Percentiles rank a stretch among this genome's conserved stretches.
These are phyloP conservation scores for Mycena metata DNA, from an alignment of 768 basidiomycete species.

Conservation along the genomic window DNA sequence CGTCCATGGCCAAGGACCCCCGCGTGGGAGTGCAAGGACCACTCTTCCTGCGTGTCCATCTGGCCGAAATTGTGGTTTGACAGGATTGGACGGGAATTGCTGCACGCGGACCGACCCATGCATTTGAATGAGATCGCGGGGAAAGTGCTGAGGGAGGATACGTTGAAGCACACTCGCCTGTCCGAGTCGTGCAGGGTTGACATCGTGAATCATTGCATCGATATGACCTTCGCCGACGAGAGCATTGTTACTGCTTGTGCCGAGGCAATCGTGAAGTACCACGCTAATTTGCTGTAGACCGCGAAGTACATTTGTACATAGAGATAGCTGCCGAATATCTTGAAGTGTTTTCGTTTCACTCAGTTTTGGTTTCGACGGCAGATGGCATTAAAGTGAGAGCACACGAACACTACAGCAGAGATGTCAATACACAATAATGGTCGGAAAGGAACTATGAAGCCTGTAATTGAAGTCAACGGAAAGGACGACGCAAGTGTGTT, in stretches of 20 bases:
- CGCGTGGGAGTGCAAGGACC: background rate
- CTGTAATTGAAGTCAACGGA: no score
- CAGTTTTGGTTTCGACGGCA: no score
- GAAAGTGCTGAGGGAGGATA: background rate
- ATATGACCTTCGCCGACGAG: background rate
- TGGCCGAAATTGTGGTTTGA: background rate
- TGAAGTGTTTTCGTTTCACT: no score
- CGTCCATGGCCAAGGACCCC: background rate
- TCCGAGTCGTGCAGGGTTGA: background rate
- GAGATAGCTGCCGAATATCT: no score
- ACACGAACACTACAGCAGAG: no score
- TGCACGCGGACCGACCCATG: background rate
- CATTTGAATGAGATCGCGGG: background rate
- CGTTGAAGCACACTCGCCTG: background rate
- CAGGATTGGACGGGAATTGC: background rate
- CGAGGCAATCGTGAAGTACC: background rate
- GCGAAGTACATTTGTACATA: no score
- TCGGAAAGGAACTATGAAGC: no score
- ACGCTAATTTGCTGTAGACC: background rate
- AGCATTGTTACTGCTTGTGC: background rate
- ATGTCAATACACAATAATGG: no score
- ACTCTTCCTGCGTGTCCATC: background rate
- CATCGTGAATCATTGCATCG: background rate
- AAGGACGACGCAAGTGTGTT: no score
- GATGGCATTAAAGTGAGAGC: no score